These are phyloP conservation scores for Phaeolepiota aurea DNA, from an alignment of 768 basidiomycete genomes.

Conservation along the genomic window DNA sequence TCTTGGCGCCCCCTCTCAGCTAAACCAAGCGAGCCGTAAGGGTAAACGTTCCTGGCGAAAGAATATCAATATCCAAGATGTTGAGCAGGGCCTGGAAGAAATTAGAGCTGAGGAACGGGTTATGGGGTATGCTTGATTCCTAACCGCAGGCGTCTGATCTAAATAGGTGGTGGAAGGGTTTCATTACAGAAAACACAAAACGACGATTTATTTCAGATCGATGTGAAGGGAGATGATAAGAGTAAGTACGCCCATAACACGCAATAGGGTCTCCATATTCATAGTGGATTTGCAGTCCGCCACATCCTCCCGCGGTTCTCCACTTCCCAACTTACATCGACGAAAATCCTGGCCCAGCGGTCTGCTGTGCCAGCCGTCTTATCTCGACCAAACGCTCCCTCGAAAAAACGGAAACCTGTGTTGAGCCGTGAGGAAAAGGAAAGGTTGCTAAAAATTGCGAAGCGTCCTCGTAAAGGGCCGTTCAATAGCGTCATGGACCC, in stretches of 20 bases:
- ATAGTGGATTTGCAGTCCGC: slow-evolving; percentile 39
- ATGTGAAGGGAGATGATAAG: slow-evolving; percentile 69
- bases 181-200: slow-evolving; percentile 60
- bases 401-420: slow-evolving; percentile 32
- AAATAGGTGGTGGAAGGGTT: slow-evolving; percentile 28
- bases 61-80: slow-evolving; percentile 77
- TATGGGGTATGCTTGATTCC: slow-evolving; percentile 49
- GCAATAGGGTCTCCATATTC: slow-evolving; percentile 2
- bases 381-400: slow-evolving; percentile 31
- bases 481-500: slow-evolving; percentile 67
- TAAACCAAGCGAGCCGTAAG: slow-evolving; percentile 69
- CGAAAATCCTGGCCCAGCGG: slow-evolving; percentile 76
- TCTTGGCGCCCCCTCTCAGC: slow-evolving; percentile 52
- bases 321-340: slow-evolving; percentile 46
- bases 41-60: slow-evolving; percentile 94
- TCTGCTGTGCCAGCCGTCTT: slow-evolving; percentile 82
- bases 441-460: slow-evolving; percentile 67
- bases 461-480: slow-evolving; percentile 61
- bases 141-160: not conserved
- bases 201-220: slow-evolving; percentile 72
- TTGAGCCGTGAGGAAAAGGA: slow-evolving; percentile 68
- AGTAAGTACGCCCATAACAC: slow-evolving; percentile 29
- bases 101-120: slow-evolving; percentile 76
- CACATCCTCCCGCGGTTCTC: slow-evolving; percentile 49
- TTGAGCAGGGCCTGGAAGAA: slow-evolving; percentile 70